Conservation (phyloP, 1,284 basidiomycete species). For the Ganoderma leucocontextum region DNA sequence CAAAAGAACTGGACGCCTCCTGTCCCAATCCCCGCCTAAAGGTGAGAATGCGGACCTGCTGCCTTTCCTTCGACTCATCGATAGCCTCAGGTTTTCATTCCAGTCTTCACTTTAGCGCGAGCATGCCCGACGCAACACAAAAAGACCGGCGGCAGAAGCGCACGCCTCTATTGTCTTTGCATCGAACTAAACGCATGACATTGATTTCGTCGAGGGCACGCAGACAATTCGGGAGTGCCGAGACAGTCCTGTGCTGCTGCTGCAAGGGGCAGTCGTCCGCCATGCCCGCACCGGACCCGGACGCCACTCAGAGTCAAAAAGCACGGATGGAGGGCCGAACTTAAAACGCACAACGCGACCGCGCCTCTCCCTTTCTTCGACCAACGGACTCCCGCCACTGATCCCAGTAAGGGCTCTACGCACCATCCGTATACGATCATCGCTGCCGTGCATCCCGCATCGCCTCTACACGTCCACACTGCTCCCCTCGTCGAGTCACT, state of each 20-base stretch:
- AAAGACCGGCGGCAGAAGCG: conserved; percentile 9
- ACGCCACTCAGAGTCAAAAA: conserved; percentile 2
- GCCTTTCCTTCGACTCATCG: conserved; percentile 4
- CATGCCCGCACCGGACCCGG: neutral
- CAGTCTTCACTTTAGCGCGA: conserved; percentile 6
- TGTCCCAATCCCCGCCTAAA: neutral
- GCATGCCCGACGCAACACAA: conserved; percentile 4
- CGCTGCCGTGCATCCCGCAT: neutral
- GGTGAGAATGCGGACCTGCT: neutral
- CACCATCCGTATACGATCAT: neutral
- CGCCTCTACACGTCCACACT: neutral
- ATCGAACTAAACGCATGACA: conserved; percentile 6
- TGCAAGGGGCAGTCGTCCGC: neutral
- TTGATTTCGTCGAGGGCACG: conserved; percentile 2
- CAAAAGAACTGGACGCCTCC: conserved; percentile 5
- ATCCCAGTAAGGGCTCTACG: conserved; percentile 5
- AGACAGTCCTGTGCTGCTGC: neutral
- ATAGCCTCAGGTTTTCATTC: neutral
- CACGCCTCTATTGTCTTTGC: conserved; percentile 8
- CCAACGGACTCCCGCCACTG: conserved; percentile 6
- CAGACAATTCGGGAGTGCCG: conserved; percentile 9
- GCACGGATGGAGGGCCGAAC: neutral
- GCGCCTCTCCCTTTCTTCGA: conserved; percentile 12
- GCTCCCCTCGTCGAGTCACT: conserved; percentile 1
- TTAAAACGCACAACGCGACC: conserved; percentile 5